Base-by-base conservation (phyloP, 371 early-diverging fungal genomes). In the Actinomortierella wolfii region DNA sequence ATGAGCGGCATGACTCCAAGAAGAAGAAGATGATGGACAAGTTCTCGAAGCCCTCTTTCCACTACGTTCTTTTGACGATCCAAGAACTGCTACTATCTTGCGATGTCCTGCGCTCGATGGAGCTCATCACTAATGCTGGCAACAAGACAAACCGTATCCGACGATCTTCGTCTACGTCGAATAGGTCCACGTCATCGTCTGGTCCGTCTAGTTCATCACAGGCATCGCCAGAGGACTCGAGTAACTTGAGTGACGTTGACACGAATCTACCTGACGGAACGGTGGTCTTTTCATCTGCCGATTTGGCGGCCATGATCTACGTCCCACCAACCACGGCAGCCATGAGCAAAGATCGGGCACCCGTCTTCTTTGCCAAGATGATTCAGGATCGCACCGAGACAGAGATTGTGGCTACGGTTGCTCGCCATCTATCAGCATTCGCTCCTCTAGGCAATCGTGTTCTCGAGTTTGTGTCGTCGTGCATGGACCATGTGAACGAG, bases 21-120 rank as follows among this genome's bases (percentile, higher is more conserved):
- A 62, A 76, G 54, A 71, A 65, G 58, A 68, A 64, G 75, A 78
- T 78, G 79, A 77, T 77, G 21, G 79, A 78, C 61, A 78, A 78
- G 56, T 78, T 78, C 56, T 74, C 79, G 3, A 67, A 73, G 39
- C 79, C 79, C 1, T 55, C 77, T 5, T 78, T 78, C 57, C 63
- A 66, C 23, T 68, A 68, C 45, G 41, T 78, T 18, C 29, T 78
- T 46, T 42, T 66, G 17, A 64, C 79, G 5, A 40, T 78, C 7
- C 75, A 68, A 46, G 71, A 61, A 17, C 40, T 74, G 4, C 25
- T 78, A 20, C 25, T 46, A 17, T 46, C 62, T 8, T 77, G 77
- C 43, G 75, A 77, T 26, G 54, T 69, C 7, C n/a, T 49, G 6
- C 73, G 52, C 13, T 71, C 73, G 8, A 34, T 34, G 34, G 34